These are phyloP conservation scores for Volvox carteri DNA, from an alignment of 163 green algal species.

Conservation along the genomic window DNA sequence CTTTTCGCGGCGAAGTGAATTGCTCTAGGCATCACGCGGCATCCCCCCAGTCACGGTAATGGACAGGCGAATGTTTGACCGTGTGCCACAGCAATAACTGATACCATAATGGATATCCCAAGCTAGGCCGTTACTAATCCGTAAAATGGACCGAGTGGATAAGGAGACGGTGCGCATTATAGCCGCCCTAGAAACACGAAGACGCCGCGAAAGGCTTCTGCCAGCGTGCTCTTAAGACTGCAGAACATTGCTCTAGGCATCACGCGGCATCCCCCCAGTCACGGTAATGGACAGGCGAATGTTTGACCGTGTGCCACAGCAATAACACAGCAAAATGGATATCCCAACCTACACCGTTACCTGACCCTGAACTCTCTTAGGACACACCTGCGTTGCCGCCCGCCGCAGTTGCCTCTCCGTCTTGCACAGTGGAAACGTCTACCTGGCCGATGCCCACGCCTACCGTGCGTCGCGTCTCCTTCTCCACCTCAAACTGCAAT, in stretches of 20 bases:
- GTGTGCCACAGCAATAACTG: constrained; percentile 11
- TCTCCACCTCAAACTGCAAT: constrained; percentile 76
- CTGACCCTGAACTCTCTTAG: background rate
- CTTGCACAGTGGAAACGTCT: constrained; percentile 43
- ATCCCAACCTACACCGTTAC: background rate
- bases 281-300: constrained; percentile 53
- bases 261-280: constrained; percentile 59
- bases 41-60: constrained; percentile 54
- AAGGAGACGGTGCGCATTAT: background rate
- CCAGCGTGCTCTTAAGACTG: constrained; percentile 32
- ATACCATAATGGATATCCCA: no score
- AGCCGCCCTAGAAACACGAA: background rate
- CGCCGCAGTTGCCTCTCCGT: constrained; percentile 14
- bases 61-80: constrained; percentile 59
- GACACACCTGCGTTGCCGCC: background rate
- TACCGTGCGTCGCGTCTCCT: constrained; percentile 58
- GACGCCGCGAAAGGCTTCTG: background rate
- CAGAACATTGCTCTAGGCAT: constrained; percentile 10
- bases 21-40: constrained; percentile 43
- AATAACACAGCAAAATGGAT: background rate
- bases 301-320: constrained; percentile 55
- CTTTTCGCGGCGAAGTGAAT: constrained; percentile 21
- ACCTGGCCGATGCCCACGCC: constrained; percentile 55
- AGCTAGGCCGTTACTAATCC: no score
- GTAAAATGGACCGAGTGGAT: no score